A percentile compares a stretch with the other conserved stretches of the same genome.
phyloP scores from a whole-genome alignment of 164 flowering plant species.

The Piper betle region DNA sequence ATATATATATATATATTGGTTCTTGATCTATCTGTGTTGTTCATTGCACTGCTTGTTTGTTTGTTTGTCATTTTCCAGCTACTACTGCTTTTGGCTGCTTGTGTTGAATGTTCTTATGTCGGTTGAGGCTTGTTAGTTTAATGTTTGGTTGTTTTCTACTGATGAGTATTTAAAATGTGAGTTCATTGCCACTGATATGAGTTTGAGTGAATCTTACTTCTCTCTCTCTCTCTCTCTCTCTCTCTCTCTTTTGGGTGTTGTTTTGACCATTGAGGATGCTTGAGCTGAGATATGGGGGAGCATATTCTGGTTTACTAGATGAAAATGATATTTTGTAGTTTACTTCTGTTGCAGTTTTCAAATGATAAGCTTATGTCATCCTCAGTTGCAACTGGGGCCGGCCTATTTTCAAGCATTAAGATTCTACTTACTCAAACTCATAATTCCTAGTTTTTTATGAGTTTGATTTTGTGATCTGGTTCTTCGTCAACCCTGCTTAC shows the following conservation, averaged over 20 bases:
- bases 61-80: conserved; percentile 1
- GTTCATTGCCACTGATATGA: neutral
- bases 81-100: conserved; percentile 8
- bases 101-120: neutral
- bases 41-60: neutral
- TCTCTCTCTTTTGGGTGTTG: neutral
- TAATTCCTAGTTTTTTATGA: neutral
- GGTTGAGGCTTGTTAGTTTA: neutral
- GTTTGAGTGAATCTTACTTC: neutral
- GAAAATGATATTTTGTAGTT: neutral
- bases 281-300: neutral
- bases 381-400: neutral
- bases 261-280: neutral
- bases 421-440: neutral
- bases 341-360: neutral
- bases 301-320: neutral
- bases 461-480: neutral
- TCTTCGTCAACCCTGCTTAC: neutral
- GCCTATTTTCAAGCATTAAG: neutral
- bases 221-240: neutral
- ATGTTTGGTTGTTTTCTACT: neutral
- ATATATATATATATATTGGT: neutral
- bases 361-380: neutral
- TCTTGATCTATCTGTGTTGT: neutral
- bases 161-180: neutral